These are phyloP conservation scores for Claviceps sp. DNA, from an alignment of 2,329 filamentous ascomycete species.

Conservation along the genomic window DNA sequence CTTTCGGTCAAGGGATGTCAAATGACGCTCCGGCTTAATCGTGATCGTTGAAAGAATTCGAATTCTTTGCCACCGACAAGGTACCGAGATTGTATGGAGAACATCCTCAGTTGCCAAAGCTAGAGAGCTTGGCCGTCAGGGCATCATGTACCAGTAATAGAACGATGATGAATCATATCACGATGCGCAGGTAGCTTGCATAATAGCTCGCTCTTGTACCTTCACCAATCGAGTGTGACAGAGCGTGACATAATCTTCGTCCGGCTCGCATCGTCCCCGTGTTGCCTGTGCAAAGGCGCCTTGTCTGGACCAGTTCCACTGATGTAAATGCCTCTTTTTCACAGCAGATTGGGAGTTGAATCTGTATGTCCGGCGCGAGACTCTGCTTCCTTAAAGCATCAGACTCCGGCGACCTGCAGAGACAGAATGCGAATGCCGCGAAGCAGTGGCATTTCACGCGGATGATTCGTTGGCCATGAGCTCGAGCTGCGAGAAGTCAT, in stretches of 20 bases:
- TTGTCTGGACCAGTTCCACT: background rate
- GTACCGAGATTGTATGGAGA: slow-evolving; percentile 68
- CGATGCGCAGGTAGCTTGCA: background rate
- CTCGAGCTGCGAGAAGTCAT: background rate
- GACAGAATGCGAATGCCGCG: background rate
- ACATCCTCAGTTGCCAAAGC: slow-evolving; percentile 49
- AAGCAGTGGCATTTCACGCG: background rate
- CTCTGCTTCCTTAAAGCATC: background rate
- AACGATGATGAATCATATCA: slow-evolving; percentile 6
- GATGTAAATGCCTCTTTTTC: background rate
- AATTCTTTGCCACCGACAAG: slow-evolving; percentile 70
- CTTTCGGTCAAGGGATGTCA: slow-evolving; percentile 71
- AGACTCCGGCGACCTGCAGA: background rate
- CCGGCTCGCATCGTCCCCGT: background rate
- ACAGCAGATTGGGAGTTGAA: background rate
- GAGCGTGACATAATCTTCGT: background rate
- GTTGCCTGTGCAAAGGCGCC: background rate
- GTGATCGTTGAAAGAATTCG: slow-evolving; percentile 47
- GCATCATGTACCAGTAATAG: slow-evolving; percentile 19
- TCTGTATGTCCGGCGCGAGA: background rate
- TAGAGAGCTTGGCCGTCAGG: slow-evolving; percentile 39
- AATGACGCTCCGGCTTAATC: slow-evolving; percentile 99
- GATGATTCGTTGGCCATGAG: background rate
- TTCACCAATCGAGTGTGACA: background rate
- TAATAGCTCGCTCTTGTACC: too few relatives aligned